Evolutionary conservation across 768 basidiomycete genomes (phyloP).

Genomic region (Exidia glandulosa): DNA sequence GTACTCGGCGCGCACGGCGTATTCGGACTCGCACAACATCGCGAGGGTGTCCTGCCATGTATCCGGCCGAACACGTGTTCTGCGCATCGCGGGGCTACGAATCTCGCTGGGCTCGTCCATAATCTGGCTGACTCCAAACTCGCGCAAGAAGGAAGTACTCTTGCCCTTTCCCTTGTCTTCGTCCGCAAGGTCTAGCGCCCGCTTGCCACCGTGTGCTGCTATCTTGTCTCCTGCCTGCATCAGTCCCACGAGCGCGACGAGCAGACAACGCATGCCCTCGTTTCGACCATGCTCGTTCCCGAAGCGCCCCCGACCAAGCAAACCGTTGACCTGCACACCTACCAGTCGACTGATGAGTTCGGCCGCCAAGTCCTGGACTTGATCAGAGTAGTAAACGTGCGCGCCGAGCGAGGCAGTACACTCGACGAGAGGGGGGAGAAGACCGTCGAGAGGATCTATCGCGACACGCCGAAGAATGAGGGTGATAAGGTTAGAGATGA

Average conservation of each 20-base stretch:
- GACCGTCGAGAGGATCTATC: slow-evolving; percentile 47
- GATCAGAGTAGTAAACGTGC: slow-evolving; percentile 92
- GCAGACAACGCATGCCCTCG: slow-evolving; percentile 57
- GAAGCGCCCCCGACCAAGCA: slow-evolving; percentile 27
- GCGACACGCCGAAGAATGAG: slow-evolving; percentile 62
- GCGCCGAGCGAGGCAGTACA: slow-evolving; percentile 78
- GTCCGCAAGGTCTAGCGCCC: neutral
- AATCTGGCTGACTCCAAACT: neutral
- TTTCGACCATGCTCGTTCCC: slow-evolving; percentile 36
- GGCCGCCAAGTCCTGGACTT: slow-evolving; percentile 83
- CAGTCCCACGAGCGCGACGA: slow-evolving; percentile 61
- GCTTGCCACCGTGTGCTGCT: neutral
- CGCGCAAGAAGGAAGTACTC: neutral
- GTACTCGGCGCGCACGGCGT: slow-evolving; percentile 71
- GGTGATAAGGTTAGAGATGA: slow-evolving; percentile 66
- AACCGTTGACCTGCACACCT: slow-evolving; percentile 55
- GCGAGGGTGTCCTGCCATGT: slow-evolving; percentile 87
- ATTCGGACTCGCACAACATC: slow-evolving; percentile 70
- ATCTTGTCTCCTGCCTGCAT: slow-evolving; percentile 45
- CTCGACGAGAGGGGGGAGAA: slow-evolving; percentile 58
- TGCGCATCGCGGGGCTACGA: slow-evolving; percentile 5
- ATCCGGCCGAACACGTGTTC: slow-evolving; percentile 65
- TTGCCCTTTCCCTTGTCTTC: neutral
- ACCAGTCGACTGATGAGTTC: slow-evolving; percentile 71
- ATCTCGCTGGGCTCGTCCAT: neutral